Conservation (phyloP, 129 eudicot species). For the Lactuca sativa region DNA sequence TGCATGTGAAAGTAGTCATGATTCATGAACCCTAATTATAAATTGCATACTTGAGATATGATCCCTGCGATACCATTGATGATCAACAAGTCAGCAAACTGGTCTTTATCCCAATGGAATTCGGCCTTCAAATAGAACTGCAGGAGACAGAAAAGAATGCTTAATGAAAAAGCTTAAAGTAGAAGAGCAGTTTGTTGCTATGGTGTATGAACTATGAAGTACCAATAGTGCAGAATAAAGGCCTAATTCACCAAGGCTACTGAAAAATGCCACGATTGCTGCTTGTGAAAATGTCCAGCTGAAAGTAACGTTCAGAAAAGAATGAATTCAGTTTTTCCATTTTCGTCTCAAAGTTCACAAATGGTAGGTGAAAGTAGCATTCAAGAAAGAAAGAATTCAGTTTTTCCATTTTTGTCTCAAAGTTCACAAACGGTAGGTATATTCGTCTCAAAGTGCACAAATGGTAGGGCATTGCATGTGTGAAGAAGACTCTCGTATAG, state of each 20-base stretch:
- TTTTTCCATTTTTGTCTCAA: constrained; percentile 7
- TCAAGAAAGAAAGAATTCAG: background rate
- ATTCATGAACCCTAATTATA: background rate
- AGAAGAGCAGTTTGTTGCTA: background rate
- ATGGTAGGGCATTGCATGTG: background rate
- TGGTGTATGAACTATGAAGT: constrained; percentile 20
- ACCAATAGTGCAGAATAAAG: constrained; percentile 61
- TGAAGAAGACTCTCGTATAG: background rate
- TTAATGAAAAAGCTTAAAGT: constrained; percentile 4
- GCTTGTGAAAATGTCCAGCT: constrained; percentile 69
- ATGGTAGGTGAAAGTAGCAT: background rate
- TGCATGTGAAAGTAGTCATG: background rate
- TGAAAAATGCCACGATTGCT: constrained; percentile 69
- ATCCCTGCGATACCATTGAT: constrained; percentile 75
- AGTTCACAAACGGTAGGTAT: background rate
- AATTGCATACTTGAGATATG: constrained; percentile 66
- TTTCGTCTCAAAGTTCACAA: background rate
- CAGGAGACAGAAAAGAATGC: background rate
- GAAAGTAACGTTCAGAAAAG: constrained; percentile 24
- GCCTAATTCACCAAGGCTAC: constrained; percentile 65
- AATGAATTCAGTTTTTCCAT: background rate
- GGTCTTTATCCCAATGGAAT: constrained; percentile 77
- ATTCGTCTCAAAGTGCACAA: background rate
- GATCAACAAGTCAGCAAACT: constrained; percentile 84
- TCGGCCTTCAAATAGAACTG: constrained; percentile 82